Evolutionary conservation across 192 early-diverging fungal genomes (phyloP).

Genomic region (Mortierella alpina): DNA sequence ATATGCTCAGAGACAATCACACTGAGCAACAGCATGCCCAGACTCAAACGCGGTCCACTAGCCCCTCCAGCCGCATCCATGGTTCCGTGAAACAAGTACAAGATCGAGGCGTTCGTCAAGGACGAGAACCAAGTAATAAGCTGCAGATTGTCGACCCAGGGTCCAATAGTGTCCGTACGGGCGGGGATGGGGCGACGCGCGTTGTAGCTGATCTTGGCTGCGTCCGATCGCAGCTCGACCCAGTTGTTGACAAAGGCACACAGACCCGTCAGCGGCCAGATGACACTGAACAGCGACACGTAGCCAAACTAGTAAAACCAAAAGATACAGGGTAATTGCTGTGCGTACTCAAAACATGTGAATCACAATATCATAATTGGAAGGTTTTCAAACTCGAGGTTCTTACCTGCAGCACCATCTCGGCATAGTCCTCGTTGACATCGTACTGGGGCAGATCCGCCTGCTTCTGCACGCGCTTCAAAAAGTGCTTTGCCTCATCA

Average conservation of each 20-base stretch:
- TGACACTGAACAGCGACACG: constrained; percentile 83
- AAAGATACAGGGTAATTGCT: background rate
- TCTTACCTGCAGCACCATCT: constrained; percentile 88
- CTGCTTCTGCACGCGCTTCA: constrained; percentile 67
- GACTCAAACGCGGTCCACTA: constrained; percentile 4
- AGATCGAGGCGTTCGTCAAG: constrained; percentile 65
- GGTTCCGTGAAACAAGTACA: constrained; percentile 56
- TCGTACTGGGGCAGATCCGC: constrained; percentile 79
- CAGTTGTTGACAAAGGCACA: constrained; percentile 90
- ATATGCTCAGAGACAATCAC: constrained; percentile 39
- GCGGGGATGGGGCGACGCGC: constrained; percentile 77
- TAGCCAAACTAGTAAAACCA: constrained; percentile 75
- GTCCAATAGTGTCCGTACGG: constrained; percentile 79
- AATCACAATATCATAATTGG: background rate
- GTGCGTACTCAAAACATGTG: background rate
- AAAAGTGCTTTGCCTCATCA: constrained; percentile 50
- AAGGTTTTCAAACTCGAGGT: background rate
- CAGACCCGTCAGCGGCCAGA: constrained; percentile 88
- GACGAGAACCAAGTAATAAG: constrained; percentile 65
- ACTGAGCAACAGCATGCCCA: constrained; percentile 32
- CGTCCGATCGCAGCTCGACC: constrained; percentile 91
- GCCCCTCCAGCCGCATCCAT: background rate
- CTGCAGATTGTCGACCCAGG: constrained; percentile 76
- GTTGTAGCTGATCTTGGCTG: constrained; percentile 87
- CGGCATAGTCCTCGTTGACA: constrained; percentile 89